Percentiles rank a stretch among this genome's conserved stretches.
Evolutionary conservation across 768 basidiomycete genomes (phyloP).

Genomic region (Amanita subjunquillea): DNA sequence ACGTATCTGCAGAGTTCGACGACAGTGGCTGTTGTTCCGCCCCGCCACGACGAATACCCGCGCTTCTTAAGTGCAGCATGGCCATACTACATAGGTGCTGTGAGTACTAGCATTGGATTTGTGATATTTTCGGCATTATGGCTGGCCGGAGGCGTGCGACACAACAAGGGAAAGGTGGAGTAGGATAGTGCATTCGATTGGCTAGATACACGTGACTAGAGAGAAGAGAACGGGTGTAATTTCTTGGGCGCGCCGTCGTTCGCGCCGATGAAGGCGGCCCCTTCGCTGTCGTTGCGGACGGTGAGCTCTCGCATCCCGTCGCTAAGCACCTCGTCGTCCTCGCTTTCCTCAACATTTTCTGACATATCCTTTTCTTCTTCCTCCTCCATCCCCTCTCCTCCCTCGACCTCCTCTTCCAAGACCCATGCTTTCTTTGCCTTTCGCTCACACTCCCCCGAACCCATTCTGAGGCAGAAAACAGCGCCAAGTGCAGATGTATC

Average conservation of each 20-base stretch:
- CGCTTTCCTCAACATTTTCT: conserved; percentile 29
- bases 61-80: conserved; percentile 92
- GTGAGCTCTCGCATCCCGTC: conserved; percentile 18
- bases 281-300: conserved; percentile 16
- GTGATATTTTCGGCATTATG: conserved; percentile 80
- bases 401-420: conserved; percentile 23
- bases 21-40: conserved; percentile 84
- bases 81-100: conserved; percentile 90
- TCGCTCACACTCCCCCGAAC: conserved; percentile 22
- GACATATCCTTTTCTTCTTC: conserved; percentile 16
- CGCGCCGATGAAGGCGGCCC: conserved; percentile 5
- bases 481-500: conserved; percentile 21
- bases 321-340: conserved; percentile 21
- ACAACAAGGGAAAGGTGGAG: conserved; percentile 40
- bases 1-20: conserved; percentile 65
- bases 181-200: conserved; percentile 13
- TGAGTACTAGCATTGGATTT: conserved; percentile 82
- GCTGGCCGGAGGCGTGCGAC: conserved; percentile 74
- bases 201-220: conserved; percentile 1
- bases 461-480: conserved; percentile 8
- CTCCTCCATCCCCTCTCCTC: conserved; percentile 12
- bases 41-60: conserved; percentile 90
- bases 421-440: conserved; percentile 40
- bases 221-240: background rate
- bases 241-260: background rate